phyloP scores from a whole-genome alignment of 768 basidiomycete species.

The Termitomyces sp. region DNA sequence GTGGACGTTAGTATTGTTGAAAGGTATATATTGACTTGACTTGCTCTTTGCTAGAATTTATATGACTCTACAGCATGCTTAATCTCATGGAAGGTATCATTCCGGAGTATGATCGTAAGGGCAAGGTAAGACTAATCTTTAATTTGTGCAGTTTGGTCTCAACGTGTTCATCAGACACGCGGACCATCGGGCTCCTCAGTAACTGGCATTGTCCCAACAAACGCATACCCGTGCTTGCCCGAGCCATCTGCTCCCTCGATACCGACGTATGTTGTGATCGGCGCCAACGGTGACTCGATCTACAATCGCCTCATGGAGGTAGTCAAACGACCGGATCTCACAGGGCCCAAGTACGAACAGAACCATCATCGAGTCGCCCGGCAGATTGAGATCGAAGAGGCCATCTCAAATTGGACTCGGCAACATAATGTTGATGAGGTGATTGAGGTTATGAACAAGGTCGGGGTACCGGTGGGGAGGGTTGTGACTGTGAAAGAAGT shows the following conservation, averaged over 20 bases:
- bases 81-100: constrained; percentile 76
- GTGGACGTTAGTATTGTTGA: constrained; percentile 78
- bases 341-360: constrained; percentile 43
- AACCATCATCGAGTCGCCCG: constrained; percentile 59
- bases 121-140: constrained; percentile 35
- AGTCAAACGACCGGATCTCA: constrained; percentile 54
- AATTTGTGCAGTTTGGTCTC: background rate
- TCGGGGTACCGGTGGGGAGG: constrained; percentile 58
- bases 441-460: constrained; percentile 38
- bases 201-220: constrained; percentile 72
- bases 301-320: constrained; percentile 62
- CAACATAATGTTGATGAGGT: constrained; percentile 47
- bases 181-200: constrained; percentile 72
- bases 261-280: constrained; percentile 61
- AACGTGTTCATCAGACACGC: constrained; percentile 37
- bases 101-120: constrained; percentile 69
- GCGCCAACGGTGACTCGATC: constrained; percentile 66
- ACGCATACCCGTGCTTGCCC: constrained; percentile 64
- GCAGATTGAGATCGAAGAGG: constrained; percentile 60
- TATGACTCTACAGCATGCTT: constrained; percentile 44
- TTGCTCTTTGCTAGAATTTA: background rate
- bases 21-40: constrained; percentile 31
- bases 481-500: constrained; percentile 61
- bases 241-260: constrained; percentile 30
- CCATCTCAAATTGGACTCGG: constrained; percentile 57